These are phyloP conservation scores for Umbilicus rupestris DNA, from an alignment of 164 flowering plant genomes.

Conservation along the genomic window DNA sequence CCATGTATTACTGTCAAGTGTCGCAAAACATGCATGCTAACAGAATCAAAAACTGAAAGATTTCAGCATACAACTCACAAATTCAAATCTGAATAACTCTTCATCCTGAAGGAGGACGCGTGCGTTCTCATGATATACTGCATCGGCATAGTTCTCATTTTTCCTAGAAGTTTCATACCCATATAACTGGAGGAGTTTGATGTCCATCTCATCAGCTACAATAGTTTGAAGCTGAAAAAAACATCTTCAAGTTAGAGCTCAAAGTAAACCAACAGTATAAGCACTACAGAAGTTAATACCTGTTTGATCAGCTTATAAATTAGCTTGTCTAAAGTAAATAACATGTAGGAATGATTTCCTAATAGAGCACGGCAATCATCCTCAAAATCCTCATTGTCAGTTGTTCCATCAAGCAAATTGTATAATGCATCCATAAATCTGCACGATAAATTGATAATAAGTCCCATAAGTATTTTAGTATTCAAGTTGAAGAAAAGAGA, in stretches of 20 bases:
- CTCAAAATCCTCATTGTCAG: conserved; percentile 87
- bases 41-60: neutral
- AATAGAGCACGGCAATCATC: conserved; percentile 89
- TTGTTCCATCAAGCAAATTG: conserved; percentile 79
- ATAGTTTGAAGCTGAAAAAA: conserved; percentile 49
- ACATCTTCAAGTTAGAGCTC: neutral
- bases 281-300: conserved; percentile 21
- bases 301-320: conserved; percentile 78
- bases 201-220: conserved; percentile 50
- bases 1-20: neutral
- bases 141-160: conserved; percentile 37
- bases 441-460: conserved; percentile 15
- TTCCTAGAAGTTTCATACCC: conserved; percentile 53
- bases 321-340: conserved; percentile 91
- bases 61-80: conserved; percentile 29
- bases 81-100: conserved; percentile 45
- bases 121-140: conserved; percentile 53
- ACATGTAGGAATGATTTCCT: conserved; percentile 86
- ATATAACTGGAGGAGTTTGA: conserved; percentile 47
- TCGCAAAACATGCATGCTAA: neutral
- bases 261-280: neutral
- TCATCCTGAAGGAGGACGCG: conserved; percentile 53
- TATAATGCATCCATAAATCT: conserved; percentile 80
- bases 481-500: neutral
- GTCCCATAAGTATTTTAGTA: neutral